Conservation (phyloP, 345 rosid genomes). For the Arabis hirsuta region DNA sequence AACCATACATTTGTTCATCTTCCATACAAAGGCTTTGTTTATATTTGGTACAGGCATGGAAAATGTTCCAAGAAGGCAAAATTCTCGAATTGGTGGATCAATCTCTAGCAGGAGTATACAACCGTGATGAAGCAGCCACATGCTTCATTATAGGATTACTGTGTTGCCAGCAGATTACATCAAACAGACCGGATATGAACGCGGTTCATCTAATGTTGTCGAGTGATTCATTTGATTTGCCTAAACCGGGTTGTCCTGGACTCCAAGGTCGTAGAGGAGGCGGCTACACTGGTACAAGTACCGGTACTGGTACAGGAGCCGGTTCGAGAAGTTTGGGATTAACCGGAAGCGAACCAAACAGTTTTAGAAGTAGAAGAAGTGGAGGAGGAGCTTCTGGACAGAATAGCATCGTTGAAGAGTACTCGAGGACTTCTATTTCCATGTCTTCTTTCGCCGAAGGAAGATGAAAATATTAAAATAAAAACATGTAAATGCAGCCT, state of each 20-base stretch:
- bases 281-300: conserved; percentile 47
- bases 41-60: conserved; percentile 63
- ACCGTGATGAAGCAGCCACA: conserved; percentile 74
- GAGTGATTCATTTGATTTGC: conserved; percentile 78
- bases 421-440: conserved; percentile 81
- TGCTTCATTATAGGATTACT: conserved; percentile 79
- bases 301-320: conserved; percentile 46
- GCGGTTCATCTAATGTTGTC: conserved; percentile 81
- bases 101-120: conserved; percentile 56
- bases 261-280: conserved; percentile 63
- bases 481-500: conserved; percentile 12
- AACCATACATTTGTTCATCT: neutral
- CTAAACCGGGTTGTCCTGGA: conserved; percentile 81
- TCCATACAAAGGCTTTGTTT: neutral
- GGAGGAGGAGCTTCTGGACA: conserved; percentile 48
- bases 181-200: conserved; percentile 84
- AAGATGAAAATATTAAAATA: conserved; percentile 46
- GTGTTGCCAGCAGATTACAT: conserved; percentile 70
- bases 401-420: conserved; percentile 64
- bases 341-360: conserved; percentile 42
- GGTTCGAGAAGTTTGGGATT: conserved; percentile 44
- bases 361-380: conserved; percentile 34
- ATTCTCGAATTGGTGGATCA: conserved; percentile 70
- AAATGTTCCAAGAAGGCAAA: conserved; percentile 57
- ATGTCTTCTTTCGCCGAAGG: conserved; percentile 86